phyloP scores from a whole-genome alignment of 106 monocot genomes.

The Dioscorea dumetorum region DNA sequence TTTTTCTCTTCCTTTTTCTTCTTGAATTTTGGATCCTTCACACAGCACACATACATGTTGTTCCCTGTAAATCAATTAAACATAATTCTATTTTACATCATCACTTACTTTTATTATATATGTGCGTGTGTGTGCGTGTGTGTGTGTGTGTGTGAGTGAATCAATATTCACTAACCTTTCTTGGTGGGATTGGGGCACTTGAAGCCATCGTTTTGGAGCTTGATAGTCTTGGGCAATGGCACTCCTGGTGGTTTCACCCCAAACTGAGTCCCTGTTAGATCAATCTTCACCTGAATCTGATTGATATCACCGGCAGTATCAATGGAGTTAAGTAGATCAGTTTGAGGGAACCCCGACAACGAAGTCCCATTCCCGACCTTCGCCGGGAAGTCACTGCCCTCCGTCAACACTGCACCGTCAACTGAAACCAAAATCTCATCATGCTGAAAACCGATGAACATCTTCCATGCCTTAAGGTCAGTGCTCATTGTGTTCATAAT shows the following conservation, averaged over 20 bases:
- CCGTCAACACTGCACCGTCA: slow-evolving; percentile 54
- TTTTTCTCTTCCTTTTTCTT: slow-evolving; percentile 8
- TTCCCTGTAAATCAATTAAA: slow-evolving; percentile 10
- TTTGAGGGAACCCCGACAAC: slow-evolving; percentile 63
- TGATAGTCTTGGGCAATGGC: slow-evolving; percentile 80
- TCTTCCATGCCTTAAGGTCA: slow-evolving; percentile 76
- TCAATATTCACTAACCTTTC: slow-evolving; percentile 13
- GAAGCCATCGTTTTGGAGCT: slow-evolving; percentile 61
- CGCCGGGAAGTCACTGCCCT: slow-evolving; percentile 64
- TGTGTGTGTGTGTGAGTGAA: too few relatives aligned
- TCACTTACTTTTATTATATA: too few relatives aligned
- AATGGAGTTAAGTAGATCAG: slow-evolving; percentile 69
- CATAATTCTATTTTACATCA: too few relatives aligned
- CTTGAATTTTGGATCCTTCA: slow-evolving; percentile 58
- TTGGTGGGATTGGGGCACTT: slow-evolving; percentile 54
- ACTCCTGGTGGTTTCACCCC: slow-evolving; percentile 58
- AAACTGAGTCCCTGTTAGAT: slow-evolving; percentile 76
- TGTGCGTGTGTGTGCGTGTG: too few relatives aligned
- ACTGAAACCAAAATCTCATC: slow-evolving; percentile 80
- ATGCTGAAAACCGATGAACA: slow-evolving; percentile 85
- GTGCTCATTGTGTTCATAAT: slow-evolving; percentile 67
- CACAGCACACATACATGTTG: slow-evolving; percentile 78
- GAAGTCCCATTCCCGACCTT: slow-evolving; percentile 55
- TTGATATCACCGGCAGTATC: slow-evolving; percentile 79
- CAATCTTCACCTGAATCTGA: slow-evolving; percentile 59